phyloP scores from a whole-genome alignment of 176 grass and related monocot genomes.

The Oryza longistaminata region DNA sequence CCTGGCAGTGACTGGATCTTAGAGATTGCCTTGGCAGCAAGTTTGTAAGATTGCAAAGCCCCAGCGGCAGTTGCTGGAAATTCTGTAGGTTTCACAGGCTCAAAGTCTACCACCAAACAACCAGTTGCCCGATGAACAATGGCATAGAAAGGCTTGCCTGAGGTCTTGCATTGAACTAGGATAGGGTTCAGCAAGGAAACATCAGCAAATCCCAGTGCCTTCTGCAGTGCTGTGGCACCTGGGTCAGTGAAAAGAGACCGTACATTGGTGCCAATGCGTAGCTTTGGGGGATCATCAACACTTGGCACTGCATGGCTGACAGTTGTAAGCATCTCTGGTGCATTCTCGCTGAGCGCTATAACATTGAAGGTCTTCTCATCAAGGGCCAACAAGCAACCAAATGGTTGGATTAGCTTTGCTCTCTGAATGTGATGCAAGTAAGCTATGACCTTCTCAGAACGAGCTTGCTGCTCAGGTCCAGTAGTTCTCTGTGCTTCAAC shows the following conservation, averaged over 20 bases:
- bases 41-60: constrained; percentile 95
- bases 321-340: constrained; percentile 82
- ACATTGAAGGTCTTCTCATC: constrained; percentile 81
- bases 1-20: constrained; percentile 84
- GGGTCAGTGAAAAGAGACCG: constrained; percentile 72
- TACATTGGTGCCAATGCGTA: constrained; percentile 68
- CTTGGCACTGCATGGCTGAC: constrained; percentile 73
- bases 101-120: constrained; percentile 82
- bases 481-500: constrained; percentile 47
- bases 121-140: constrained; percentile 82
- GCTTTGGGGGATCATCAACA: constrained; percentile 54
- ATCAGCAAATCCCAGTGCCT: constrained; percentile 72
- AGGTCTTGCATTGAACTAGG: constrained; percentile 82
- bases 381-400: constrained; percentile 81
- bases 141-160: constrained; percentile 90
- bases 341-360: constrained; percentile 75
- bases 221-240: constrained; percentile 66
- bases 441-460: constrained; percentile 72
- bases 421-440: constrained; percentile 92
- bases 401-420: constrained; percentile 75
- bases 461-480: constrained; percentile 24
- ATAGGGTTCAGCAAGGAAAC: constrained; percentile 88
- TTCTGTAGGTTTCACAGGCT: constrained; percentile 81
- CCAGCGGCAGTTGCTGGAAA: constrained; percentile 82
- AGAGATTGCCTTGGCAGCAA: constrained; percentile 89